Conservation (phyloP, 2,329 filamentous ascomycete genomes). For the Diaporthe aspalathi region DNA sequence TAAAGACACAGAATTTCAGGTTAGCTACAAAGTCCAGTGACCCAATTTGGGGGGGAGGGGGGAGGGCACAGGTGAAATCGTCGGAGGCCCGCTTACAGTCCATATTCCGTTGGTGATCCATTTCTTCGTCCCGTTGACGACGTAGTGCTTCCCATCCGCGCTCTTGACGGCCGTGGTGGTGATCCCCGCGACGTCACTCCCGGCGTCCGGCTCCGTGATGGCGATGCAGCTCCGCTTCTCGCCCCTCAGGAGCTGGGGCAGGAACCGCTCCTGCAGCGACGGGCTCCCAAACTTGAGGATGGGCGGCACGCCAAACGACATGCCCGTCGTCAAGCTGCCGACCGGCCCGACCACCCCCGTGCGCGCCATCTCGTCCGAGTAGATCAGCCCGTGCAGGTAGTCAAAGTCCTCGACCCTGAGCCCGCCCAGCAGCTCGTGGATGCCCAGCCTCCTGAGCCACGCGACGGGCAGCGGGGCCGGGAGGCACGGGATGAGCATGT, state of each 20-base stretch:
- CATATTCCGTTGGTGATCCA: slow-evolving; percentile 58
- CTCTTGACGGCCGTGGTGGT: slow-evolving; percentile 73
- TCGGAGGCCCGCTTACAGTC: background rate
- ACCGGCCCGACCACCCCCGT: slow-evolving; percentile 73
- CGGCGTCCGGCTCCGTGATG: slow-evolving; percentile 81
- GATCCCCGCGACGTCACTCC: slow-evolving; percentile 80
- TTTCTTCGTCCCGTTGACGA: slow-evolving; percentile 82
- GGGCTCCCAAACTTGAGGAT: slow-evolving; percentile 75
- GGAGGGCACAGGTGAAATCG: too few species aligned
- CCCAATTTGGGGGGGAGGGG: too few species aligned
- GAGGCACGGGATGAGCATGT: slow-evolving; percentile 78
- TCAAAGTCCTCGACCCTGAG: slow-evolving; percentile 80
- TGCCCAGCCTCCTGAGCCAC: slow-evolving; percentile 74
- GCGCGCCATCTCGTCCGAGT: slow-evolving; percentile 76
- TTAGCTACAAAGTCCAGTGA: slow-evolving; percentile 44
- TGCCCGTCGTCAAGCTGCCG: slow-evolving; percentile 75
- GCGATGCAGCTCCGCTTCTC: slow-evolving; percentile 78
- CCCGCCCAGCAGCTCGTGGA: slow-evolving; percentile 73
- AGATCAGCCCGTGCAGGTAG: slow-evolving; percentile 77
- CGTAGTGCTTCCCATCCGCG: slow-evolving; percentile 72
- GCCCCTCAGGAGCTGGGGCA: slow-evolving; percentile 75
- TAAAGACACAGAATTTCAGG: slow-evolving; percentile 59
- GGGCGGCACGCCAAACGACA: slow-evolving; percentile 78
- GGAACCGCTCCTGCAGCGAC: slow-evolving; percentile 71
- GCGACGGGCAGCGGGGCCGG: slow-evolving; percentile 75